phyloP scores from a whole-genome alignment of 768 basidiomycete species.

The Boletus coccyginus region DNA sequence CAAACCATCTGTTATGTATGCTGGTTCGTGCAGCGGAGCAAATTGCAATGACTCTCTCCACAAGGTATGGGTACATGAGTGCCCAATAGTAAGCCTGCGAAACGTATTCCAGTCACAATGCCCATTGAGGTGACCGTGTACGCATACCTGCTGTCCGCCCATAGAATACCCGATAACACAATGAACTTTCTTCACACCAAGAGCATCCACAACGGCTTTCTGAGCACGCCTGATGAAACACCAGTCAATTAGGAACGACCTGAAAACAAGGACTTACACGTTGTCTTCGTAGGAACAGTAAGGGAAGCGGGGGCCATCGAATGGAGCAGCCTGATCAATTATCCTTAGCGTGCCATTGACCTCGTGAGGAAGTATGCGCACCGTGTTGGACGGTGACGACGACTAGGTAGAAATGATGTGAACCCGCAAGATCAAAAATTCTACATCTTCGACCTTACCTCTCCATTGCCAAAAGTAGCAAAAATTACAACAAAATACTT shows the following conservation, averaged over 20 bases:
- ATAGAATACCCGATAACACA: constrained; percentile 25
- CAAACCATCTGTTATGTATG: background rate
- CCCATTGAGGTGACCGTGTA: background rate
- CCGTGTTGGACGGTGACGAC: constrained; percentile 29
- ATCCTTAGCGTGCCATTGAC: background rate
- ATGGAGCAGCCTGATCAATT: constrained; percentile 24
- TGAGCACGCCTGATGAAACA: constrained; percentile 42
- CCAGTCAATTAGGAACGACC: background rate
- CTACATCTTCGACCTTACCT: background rate
- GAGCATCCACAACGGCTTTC: constrained; percentile 38
- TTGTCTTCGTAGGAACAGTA: constrained; percentile 30
- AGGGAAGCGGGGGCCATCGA: constrained; percentile 33
- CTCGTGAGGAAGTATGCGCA: background rate
- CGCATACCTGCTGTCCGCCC: background rate
- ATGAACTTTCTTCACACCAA: constrained; percentile 35
- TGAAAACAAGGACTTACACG: constrained; percentile 9
- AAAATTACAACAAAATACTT: background rate
- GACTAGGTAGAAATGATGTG: background rate
- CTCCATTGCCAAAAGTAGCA: too few relatives aligned
- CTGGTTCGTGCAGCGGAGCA: constrained; percentile 33
- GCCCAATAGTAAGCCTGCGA: constrained; percentile 56
- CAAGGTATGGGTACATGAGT: constrained; percentile 47
- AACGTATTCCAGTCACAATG: constrained; percentile 45
- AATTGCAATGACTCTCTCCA: constrained; percentile 35
- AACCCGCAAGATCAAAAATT: background rate